A percentile compares a stretch with the other conserved stretches of the same genome.
phyloP scores from a whole-genome alignment of 768 basidiomycete species.

The Tricholoma flavovirens region DNA sequence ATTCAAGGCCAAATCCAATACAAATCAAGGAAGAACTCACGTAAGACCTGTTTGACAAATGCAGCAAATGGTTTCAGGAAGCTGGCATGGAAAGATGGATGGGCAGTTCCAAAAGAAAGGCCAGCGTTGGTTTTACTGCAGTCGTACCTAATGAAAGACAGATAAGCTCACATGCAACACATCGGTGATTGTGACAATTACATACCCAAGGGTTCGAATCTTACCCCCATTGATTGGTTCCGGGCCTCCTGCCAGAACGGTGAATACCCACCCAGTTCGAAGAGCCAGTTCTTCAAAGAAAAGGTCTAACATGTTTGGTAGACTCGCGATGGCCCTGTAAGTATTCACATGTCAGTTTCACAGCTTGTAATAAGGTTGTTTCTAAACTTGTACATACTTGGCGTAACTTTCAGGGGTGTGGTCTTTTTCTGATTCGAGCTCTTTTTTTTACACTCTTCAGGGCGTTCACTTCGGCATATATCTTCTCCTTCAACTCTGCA shows the following conservation, averaged over 20 bases:
- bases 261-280: neutral
- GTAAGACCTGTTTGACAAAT: neutral
- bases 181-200: neutral
- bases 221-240: neutral
- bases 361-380: neutral
- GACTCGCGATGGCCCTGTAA: neutral
- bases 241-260: neutral
- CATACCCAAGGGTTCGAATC: neutral
- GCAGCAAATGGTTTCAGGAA: slow-evolving; percentile 1
- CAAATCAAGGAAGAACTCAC: neutral
- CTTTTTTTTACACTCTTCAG: neutral
- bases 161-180: neutral
- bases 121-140: neutral
- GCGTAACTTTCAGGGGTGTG: neutral
- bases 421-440: neutral
- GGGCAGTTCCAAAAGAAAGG: neutral
- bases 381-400: neutral
- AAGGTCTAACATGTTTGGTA: neutral
- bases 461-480: neutral
- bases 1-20: neutral
- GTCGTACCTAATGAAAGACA: neutral
- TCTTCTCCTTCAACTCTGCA: neutral
- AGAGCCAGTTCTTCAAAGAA: neutral
- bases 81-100: neutral
- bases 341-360: neutral